Percentiles rank a stretch among this genome's conserved stretches.
Conservation (phyloP, 345 rosid genomes). For the Orychophragmus violaceus region DNA sequence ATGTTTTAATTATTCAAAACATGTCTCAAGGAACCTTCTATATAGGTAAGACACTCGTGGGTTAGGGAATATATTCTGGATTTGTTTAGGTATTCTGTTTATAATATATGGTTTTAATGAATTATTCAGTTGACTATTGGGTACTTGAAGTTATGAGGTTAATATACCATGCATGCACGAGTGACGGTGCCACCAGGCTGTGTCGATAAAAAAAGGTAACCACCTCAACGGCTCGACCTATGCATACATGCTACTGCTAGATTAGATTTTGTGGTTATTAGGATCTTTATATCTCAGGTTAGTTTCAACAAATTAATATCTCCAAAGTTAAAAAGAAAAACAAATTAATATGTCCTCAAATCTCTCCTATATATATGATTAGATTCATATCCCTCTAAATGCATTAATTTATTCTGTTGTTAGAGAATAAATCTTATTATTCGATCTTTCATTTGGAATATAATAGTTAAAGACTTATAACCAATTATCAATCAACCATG, state of each 20-base stretch:
- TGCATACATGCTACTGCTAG: background rate
- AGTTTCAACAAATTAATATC: constrained; percentile 14
- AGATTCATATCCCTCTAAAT: constrained; percentile 1
- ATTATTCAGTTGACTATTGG: background rate
- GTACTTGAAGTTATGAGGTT: background rate
- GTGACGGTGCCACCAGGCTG: constrained; percentile 33
- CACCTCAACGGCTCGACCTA: background rate
- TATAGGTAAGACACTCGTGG: constrained; percentile 27
- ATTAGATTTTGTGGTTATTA: background rate
- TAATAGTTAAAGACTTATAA: background rate
- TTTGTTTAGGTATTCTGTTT: constrained; percentile 13
- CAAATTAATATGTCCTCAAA: background rate
- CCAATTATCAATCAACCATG: constrained; percentile 5
- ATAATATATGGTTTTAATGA: background rate
- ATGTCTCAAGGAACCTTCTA: constrained; percentile 22
- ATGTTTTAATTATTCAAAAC: constrained; percentile 8
- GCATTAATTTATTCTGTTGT: constrained; percentile 5
- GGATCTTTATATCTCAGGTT: constrained; percentile 10
- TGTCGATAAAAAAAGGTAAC: too few relatives aligned
- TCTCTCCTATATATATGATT: background rate
- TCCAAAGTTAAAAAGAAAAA: too few relatives aligned
- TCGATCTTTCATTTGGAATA: constrained; percentile 11
- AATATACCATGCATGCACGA: constrained; percentile 23
- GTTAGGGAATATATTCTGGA: constrained; percentile 16
- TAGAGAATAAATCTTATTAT: constrained; percentile 12